Base-by-base conservation (phyloP, 176 grass and related monocot species). In the Bothriochloa decipiens region DNA sequence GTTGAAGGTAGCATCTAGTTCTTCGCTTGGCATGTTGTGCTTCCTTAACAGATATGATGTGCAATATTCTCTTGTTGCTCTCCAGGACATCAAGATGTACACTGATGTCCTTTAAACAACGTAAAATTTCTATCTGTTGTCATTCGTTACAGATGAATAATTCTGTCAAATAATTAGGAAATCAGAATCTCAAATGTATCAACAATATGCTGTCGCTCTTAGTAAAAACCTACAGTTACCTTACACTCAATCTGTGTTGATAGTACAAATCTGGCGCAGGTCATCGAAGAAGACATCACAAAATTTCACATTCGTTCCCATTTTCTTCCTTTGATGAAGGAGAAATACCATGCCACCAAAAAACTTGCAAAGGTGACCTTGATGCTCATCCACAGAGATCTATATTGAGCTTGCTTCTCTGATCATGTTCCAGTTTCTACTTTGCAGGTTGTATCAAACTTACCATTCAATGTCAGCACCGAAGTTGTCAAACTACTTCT, bases 381-480 rank as follows among this genome's bases (percentile, higher is more conserved):
- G n/a, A 81, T 83, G 47, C 39, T n/a, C n/a, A 26, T 23, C 43
- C 57, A 46, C 5, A 67, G 11, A 86, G 58, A 4, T 45, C 10
- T 53, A 22, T 27, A 78, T 45, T 76, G 41, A 74, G 35, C 27
- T 50, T 65, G 11, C 75, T 72, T 71, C 62, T 74, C 16, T 87
- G 28, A 20, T 33, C 68, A 75, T 78, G 2, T 60, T 13, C 75
- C 67, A 78, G 62, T 79, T 83, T 78, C 22, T 77, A 7, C 47
- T 72, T 83, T 98, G 50, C 81, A 98, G 96, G 93, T 95, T 57
- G 96, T 95, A 37, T 83, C 96, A 86, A 98, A 98, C 74, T 86
- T 98, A 82, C 96, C 96, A 55, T 98, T 98, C 77, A 98, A 98
- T 90, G 91, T 98, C 36, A 95, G 93, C 74, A 95, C 96, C 36